A percentile compares a stretch with the other conserved stretches of the same genome.
Evolutionary conservation across 208 protist species (phyloP).

Genomic region (Trypanosomatidae sp.): DNA sequence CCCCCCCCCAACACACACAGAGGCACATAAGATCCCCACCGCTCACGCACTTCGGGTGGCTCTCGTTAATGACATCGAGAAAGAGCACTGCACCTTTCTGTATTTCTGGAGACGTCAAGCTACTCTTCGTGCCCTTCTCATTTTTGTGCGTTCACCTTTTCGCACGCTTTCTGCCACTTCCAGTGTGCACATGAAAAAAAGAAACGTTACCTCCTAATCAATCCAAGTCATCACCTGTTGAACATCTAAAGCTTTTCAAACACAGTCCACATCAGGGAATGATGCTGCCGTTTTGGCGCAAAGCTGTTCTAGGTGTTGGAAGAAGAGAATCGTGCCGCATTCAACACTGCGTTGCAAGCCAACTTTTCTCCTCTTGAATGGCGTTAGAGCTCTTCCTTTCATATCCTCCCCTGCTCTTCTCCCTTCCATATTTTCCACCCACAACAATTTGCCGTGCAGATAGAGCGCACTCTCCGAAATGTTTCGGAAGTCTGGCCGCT

Average conservation of each 20-base stretch:
- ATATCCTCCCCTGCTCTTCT: too few species aligned
- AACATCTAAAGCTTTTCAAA: background rate
- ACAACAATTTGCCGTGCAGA: background rate
- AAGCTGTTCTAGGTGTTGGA: background rate
- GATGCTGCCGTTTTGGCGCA: background rate
- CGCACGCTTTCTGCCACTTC: background rate
- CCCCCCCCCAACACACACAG: too few species aligned
- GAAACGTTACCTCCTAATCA: too few species aligned
- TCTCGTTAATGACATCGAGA: background rate
- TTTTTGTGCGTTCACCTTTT: background rate
- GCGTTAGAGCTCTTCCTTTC: background rate
- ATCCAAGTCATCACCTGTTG: background rate
- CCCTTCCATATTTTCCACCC: background rate
- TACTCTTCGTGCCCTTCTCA: background rate
- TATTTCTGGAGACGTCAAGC: background rate
- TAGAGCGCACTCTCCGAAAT: constrained; percentile 24
- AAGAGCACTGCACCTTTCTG: background rate
- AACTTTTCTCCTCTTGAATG: background rate
- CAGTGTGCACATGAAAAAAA: background rate
- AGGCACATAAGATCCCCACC: too few species aligned
- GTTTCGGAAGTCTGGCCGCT: constrained; percentile 34
- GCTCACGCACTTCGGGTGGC: background rate
- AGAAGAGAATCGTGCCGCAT: too few species aligned
- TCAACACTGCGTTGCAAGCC: background rate
- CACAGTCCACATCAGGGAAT: background rate